A percentile compares a stretch with the other conserved stretches of the same genome.
These are phyloP conservation scores for Adansonia grandidieri DNA, from an alignment of 441 rosid species.

Conservation along the genomic window DNA sequence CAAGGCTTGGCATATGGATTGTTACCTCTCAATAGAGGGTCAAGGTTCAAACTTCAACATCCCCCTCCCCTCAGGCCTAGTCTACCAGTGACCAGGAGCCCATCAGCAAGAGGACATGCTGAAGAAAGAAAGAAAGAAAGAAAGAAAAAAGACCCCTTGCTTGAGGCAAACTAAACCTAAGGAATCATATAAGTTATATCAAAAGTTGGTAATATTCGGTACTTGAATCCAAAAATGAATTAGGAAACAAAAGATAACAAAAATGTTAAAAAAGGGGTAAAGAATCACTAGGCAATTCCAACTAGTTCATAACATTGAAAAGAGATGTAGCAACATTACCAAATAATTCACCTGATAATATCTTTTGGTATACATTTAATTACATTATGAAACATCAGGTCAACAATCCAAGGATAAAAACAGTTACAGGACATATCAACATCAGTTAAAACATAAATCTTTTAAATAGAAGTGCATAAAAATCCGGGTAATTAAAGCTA, in stretches of 20 bases:
- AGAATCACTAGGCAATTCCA: background rate
- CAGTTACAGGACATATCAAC: background rate
- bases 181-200: background rate
- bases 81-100: background rate
- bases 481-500: background rate
- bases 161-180: background rate
- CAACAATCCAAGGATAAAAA: background rate
- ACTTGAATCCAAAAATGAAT: background rate
- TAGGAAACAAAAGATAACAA: background rate
- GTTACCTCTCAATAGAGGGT: background rate
- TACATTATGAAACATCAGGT: background rate
- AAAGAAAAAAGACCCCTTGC: background rate
- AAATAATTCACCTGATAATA: background rate
- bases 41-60: background rate
- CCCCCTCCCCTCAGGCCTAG: constrained; percentile 3
- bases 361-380: background rate
- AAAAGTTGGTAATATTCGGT: background rate
- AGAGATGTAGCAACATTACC: background rate
- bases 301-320: constrained; percentile 1
- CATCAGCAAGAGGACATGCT: background rate
- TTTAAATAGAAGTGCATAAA: background rate
- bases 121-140: background rate
- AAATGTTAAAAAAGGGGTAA: constrained; percentile 1
- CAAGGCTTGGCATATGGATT: background rate
- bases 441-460: background rate